Evolutionary conservation across 1,284 basidiomycete species (phyloP).

Genomic region (Meira nashicola): DNA sequence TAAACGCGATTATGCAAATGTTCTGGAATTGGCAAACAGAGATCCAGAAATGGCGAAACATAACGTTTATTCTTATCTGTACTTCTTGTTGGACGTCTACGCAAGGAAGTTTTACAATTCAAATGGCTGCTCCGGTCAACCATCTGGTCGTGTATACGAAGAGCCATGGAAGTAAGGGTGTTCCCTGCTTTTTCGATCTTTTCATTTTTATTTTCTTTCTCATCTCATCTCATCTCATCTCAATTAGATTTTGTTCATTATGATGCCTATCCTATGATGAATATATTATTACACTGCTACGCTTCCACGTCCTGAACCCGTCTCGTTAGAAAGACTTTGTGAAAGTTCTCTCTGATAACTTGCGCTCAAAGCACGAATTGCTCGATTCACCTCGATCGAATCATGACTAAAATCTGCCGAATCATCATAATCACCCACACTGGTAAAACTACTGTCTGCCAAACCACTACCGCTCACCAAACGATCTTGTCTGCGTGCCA

Average conservation of each 20-base stretch:
- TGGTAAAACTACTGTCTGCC: neutral
- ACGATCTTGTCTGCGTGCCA: conserved; percentile 4
- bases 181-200: neutral
- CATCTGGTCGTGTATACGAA: neutral
- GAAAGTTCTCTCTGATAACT: conserved; percentile 3
- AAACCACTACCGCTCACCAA: conserved; percentile 1
- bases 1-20: neutral
- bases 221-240: too few species aligned
- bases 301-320: neutral
- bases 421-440: neutral
- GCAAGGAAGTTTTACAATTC: neutral
- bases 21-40: neutral
- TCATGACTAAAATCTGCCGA: conserved; percentile 1
- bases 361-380: conserved; percentile 7
- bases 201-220: neutral
- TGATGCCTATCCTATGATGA: too few species aligned
- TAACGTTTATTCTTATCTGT: neutral
- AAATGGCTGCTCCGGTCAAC: neutral
- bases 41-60: neutral
- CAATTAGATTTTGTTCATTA: too few species aligned
- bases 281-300: too few species aligned
- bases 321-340: neutral
- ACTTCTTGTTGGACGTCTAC: conserved; percentile 1
- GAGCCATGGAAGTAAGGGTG: neutral
- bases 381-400: conserved; percentile 7